Percentiles rank a stretch among this genome's conserved stretches.
Evolutionary conservation across 495 filamentous ascomycete species (phyloP).

Genomic region (Achaetomiella virescens): DNA sequence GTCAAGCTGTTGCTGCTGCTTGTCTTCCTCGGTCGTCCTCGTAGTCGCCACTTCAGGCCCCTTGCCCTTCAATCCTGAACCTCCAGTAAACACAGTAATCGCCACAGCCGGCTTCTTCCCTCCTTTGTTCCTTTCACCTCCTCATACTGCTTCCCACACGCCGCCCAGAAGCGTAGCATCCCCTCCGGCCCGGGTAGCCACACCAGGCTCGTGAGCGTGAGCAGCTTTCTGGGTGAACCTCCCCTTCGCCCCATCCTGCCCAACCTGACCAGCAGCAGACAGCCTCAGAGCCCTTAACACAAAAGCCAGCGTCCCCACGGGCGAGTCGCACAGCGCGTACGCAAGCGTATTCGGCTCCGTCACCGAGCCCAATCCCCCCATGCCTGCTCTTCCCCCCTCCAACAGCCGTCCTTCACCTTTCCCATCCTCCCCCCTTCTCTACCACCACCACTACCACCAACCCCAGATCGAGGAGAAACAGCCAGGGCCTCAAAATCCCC

Average conservation of each 20-base stretch:
- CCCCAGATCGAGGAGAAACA: not conserved
- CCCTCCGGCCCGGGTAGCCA: conserved; percentile 48
- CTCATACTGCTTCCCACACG: conserved; percentile 27
- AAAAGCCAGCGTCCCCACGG: conserved; percentile 44
- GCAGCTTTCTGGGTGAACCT: conserved; percentile 36
- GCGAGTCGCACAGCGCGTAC: conserved; percentile 50
- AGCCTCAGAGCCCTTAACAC: conserved; percentile 35
- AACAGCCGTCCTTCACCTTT: not conserved
- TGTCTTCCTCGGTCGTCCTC: no score
- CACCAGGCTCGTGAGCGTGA: conserved; percentile 40
- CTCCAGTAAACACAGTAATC: conserved; percentile 11
- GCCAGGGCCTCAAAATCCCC: no score
- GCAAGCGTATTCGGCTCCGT: conserved; percentile 44
- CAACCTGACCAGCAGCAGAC: no score
- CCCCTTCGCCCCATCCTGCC: conserved; percentile 16
- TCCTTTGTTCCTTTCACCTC: conserved; percentile 26
- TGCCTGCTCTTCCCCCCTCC: no score
- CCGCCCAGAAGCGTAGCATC: conserved; percentile 41
- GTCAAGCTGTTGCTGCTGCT: not conserved
- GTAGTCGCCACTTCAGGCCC: not conserved
- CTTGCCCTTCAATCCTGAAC: not conserved
- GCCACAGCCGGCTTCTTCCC: conserved; percentile 41
- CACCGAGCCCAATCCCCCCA: conserved; percentile 3
- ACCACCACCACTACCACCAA: not conserved
- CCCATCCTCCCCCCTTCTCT: conserved; percentile 18